Conservation (phyloP, 2,329 filamentous ascomycete species). For the Arthroderma sp. region DNA sequence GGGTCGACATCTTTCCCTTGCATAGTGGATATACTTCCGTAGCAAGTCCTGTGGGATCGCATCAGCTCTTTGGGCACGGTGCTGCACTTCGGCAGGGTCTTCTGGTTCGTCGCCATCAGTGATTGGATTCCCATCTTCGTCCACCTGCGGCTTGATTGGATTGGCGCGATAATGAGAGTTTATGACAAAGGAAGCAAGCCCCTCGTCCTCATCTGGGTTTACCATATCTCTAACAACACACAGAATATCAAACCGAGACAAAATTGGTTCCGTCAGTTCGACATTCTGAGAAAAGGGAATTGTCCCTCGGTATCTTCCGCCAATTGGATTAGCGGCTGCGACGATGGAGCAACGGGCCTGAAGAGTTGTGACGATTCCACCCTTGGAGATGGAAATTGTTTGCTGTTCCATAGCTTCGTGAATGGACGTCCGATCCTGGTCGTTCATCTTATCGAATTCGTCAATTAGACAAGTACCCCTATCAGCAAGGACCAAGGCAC, state of each 20-base stretch:
- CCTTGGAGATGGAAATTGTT: constrained; percentile 97
- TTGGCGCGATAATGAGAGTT: constrained; percentile 88
- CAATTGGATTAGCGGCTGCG: constrained; percentile 90
- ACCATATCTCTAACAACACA: constrained; percentile 94
- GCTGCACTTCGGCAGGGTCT: constrained; percentile 20
- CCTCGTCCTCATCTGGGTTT: constrained; percentile 81
- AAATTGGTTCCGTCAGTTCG: constrained; percentile 87
- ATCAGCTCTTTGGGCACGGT: constrained; percentile 37
- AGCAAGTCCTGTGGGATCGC: constrained; percentile 84
- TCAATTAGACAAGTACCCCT: constrained; percentile 92
- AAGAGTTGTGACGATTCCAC: constrained; percentile 92
- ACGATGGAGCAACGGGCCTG: constrained; percentile 94
- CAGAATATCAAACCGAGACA: constrained; percentile 95
- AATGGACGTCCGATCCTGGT: constrained; percentile 93
- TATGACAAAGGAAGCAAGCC: constrained; percentile 86
- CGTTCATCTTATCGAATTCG: constrained; percentile 99
- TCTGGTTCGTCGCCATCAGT: constrained; percentile 38
- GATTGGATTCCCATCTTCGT: constrained; percentile 40
- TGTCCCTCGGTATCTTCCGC: constrained; percentile 90
- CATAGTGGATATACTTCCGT: constrained; percentile 93
- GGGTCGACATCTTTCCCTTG: constrained; percentile 73
- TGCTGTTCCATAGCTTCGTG: constrained; percentile 99
- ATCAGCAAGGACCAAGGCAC: constrained; percentile 87
- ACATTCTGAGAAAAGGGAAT: constrained; percentile 95
- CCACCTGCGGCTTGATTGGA: constrained; percentile 42